These are phyloP conservation scores for Epichloe baconii DNA, from an alignment of 2,329 filamentous ascomycete species.

Conservation along the genomic window DNA sequence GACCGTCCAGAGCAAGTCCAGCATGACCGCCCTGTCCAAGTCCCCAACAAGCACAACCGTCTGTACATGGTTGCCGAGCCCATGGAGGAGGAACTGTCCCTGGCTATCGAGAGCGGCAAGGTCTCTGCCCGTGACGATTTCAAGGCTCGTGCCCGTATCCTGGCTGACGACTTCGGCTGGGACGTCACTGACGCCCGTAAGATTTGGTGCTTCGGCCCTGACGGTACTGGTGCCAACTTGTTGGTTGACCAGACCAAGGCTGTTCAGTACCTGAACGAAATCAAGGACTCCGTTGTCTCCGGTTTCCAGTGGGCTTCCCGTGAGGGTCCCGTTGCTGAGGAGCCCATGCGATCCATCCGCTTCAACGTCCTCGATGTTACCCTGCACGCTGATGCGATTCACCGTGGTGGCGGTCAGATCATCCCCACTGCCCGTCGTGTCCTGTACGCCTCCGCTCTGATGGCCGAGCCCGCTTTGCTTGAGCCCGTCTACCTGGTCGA, in stretches of 20 bases:
- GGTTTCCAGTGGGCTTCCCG: constrained; percentile 99
- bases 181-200: constrained; percentile 99
- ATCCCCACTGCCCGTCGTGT: constrained; percentile 98
- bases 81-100: constrained; percentile 79
- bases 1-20: constrained; percentile 72
- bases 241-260: constrained; percentile 99
- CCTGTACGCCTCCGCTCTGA: constrained; percentile 81
- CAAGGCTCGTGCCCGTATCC: constrained; percentile 91
- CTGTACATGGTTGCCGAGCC: constrained; percentile 91
- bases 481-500: constrained; percentile 99
- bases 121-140: constrained; percentile 94
- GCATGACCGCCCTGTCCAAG: constrained; percentile 96
- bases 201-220: constrained; percentile 99
- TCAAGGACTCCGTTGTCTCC: constrained; percentile 99
- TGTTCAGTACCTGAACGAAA: constrained; percentile 99
- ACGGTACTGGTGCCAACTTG: constrained; percentile 96
- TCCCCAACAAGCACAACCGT: constrained; percentile 99
- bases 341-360: constrained; percentile 92
- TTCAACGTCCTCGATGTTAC: constrained; percentile 99
- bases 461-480: constrained; percentile 81
- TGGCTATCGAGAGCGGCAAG: constrained; percentile 84
- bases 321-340: constrained; percentile 94
- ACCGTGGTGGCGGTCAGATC: constrained; percentile 98
- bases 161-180: constrained; percentile 97
- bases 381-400: constrained; percentile 97